Evolutionary conservation across 352 stramenopile genomes (phyloP), one percentile per base, ranked within the genome.

Genomic region (Phytophthora rubi): DNA sequence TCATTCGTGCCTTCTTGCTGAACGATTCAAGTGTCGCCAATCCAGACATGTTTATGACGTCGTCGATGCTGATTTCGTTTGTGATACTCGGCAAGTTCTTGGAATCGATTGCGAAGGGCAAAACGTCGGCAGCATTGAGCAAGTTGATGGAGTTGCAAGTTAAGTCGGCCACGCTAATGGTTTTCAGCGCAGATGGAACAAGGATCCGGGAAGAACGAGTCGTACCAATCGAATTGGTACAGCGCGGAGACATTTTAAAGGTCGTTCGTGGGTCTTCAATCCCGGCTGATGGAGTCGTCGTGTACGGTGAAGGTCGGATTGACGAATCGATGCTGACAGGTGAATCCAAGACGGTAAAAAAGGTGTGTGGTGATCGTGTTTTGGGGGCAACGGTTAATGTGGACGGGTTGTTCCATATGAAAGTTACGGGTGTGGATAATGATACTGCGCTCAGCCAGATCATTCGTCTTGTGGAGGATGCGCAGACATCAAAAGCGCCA

Each of bases 41-140:
- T 35, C 76, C 81, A 5, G 88, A 97, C 70, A 97, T 98, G 80
- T 99, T 99, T 73, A 98, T 99, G 86, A 99, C 98, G 4, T 97
- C 94, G n/a, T 90, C 97, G 2, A 97, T 99, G 81, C 83, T 99
- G 26, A 93, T 99, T 61, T 92, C 96, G 16, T 99, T 99, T 70
- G 97, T 99, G 33, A 82, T 99, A 16, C 59, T 99, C 3, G 98
- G 98, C 54, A 99, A 99, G 78, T 99, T 94, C 72, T 79, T 99
- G 53, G 96, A 99, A 74, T 82, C 90, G 0, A 91, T 97, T 64
- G 96, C 95, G 0, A 98, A 98, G 75, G 90, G 89, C 0, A 92
- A 95, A 53, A 99, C 98, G 10, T 98, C 87, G 3, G 86, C 97
- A 62, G 98, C 98, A 5, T 80, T 99, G 47, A 96, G 92, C 53